phyloP scores from a whole-genome alignment of 2,329 filamentous ascomycete species.

The Elsinoe batatas region DNA sequence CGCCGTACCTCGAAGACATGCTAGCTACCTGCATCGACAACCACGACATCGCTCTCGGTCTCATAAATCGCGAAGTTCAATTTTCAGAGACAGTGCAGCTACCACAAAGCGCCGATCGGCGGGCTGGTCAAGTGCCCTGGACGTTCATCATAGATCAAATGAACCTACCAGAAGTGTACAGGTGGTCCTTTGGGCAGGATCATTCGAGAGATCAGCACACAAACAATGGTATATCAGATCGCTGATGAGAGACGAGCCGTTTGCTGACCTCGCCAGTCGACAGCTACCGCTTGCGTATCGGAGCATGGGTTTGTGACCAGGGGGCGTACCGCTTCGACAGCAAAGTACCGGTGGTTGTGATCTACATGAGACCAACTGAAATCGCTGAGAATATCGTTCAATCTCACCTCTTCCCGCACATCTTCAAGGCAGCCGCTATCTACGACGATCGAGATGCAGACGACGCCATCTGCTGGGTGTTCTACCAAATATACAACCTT shows the following conservation, averaged over 20 bases:
- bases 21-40: constrained; percentile 26
- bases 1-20: constrained; percentile 28
- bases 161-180: constrained; percentile 31
- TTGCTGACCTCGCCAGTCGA: constrained; percentile 20
- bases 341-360: constrained; percentile 24
- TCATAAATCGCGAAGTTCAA: constrained; percentile 28
- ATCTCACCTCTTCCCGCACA: constrained; percentile 25
- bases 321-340: constrained; percentile 25
- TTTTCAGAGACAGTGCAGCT: constrained; percentile 28
- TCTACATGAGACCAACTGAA: constrained; percentile 26
- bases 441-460: constrained; percentile 27
- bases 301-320: constrained; percentile 28
- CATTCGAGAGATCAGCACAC: constrained; percentile 21
- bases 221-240: constrained; percentile 5
- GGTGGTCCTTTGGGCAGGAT: constrained; percentile 27
- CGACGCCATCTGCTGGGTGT: constrained; percentile 29
- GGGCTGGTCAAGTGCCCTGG: constrained; percentile 26
- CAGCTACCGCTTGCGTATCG: constrained; percentile 26
- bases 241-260: not conserved
- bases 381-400: constrained; percentile 27
- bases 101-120: constrained; percentile 26
- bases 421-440: constrained; percentile 15
- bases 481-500: constrained; percentile 26
- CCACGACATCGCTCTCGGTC: constrained; percentile 25
- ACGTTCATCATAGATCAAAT: constrained; percentile 30